Base-by-base conservation (phyloP, 768 basidiomycete genomes). In the Cystofilobasidium macerans region DNA sequence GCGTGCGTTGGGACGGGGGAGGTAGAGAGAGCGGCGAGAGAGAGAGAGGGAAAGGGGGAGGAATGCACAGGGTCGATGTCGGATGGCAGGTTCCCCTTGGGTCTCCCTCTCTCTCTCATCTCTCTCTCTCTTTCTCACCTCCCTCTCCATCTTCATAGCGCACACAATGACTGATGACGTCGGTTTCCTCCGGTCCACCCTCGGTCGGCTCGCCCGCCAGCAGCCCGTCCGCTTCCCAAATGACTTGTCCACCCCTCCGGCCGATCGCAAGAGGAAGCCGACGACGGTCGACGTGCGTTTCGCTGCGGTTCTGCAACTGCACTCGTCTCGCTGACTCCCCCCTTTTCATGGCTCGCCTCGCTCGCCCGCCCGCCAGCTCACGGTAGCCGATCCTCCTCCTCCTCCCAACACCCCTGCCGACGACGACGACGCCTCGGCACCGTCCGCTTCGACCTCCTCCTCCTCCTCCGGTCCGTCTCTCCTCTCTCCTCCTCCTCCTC, bases 221-320 rank as follows among this genome's bases (percentile, higher is more conserved):
- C n/a, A n/a, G 74, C 85, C 86, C 30, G 80, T 89, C 64, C 79
- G 78, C 4, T 89, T 84, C 72, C 75, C 78, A 43, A 83, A 89
- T 76, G 85, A 88, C 76, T 89, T 87, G 75, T 86, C 86, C 75
- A 85, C 87, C 60, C 84, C 85, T 0, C 81, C 83, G 0, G 77
- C 83, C 61, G 79, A 84, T 68, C 82, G 82, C 16, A 80, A 89
- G 63, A 87, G 80, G 76, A 84, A 79, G 70, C 79, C 89, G n/a
- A 83, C 86, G 14, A 76, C 87, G 32, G 77, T 89, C 64, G 83
- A 83, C 57, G 88, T 87, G 65, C 69, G 75, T 68, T 20, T 13
- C 20, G 24, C 22, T 54, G 47, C 35, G 22, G 22, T 8, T 1
- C n/a, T n/a, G n/a, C n/a, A n/a, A n/a, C n/a, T n/a, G n/a, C n/a